These are phyloP conservation scores for Nigrospora oryzae DNA, from an alignment of 2,329 filamentous ascomycete genomes.

Conservation along the genomic window DNA sequence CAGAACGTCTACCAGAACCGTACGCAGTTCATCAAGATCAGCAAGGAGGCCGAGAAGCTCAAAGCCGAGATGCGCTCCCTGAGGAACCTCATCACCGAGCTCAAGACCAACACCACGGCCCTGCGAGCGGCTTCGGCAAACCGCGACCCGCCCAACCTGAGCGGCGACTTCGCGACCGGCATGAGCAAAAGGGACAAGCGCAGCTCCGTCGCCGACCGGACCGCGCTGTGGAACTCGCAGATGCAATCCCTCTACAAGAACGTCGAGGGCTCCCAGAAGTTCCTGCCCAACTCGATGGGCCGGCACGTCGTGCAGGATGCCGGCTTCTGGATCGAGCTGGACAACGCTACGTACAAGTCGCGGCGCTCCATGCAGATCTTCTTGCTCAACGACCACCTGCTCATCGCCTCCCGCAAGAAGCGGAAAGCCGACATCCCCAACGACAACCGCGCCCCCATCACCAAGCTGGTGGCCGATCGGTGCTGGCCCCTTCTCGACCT, in stretches of 20 bases:
- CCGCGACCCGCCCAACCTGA: slow-evolving; percentile 33
- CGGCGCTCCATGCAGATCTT: slow-evolving; percentile 84
- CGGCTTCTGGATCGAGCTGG: slow-evolving; percentile 88
- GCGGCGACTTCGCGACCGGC: slow-evolving; percentile 42
- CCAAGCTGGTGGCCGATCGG: slow-evolving; percentile 83
- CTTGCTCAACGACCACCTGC: slow-evolving; percentile 85
- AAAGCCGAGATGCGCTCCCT: slow-evolving; percentile 93
- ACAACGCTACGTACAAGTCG: slow-evolving; percentile 95
- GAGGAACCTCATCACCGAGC: slow-evolving; percentile 82
- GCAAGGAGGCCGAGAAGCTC: slow-evolving; percentile 95
- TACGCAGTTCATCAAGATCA: slow-evolving; percentile 98
- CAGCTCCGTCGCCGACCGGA: slow-evolving; percentile 72
- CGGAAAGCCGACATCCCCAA: slow-evolving; percentile 65
- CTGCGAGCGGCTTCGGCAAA: slow-evolving; percentile 50
- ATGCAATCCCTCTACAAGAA: slow-evolving; percentile 87
- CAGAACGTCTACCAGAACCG: slow-evolving; percentile 96
- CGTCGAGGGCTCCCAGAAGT: slow-evolving; percentile 97
- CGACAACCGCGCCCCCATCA: slow-evolving; percentile 43
- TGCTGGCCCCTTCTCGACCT: slow-evolving; percentile 94
- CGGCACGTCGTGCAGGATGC: slow-evolving; percentile 92
- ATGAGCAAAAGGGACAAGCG: slow-evolving; percentile 70
- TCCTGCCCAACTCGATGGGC: slow-evolving; percentile 81
- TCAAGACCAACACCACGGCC: slow-evolving; percentile 69
- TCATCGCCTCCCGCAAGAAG: slow-evolving; percentile 89
- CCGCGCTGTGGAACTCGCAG: slow-evolving; percentile 59